Evolutionary conservation across 805 yeast genomes (phyloP).

Genomic region (Dipodascus albidus): DNA sequence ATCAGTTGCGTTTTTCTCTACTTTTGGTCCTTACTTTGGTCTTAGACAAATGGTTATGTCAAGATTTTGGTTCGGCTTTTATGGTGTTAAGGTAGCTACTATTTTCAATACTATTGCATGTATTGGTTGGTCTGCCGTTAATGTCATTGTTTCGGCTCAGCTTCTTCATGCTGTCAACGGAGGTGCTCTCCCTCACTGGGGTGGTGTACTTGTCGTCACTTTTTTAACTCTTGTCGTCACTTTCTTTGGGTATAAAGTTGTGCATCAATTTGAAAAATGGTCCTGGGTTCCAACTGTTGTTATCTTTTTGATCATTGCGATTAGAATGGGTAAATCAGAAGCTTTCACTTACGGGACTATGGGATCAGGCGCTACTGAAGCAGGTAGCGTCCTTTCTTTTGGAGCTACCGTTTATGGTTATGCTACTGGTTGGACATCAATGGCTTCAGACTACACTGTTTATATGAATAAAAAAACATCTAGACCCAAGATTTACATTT

Average conservation of each 20-base stretch:
- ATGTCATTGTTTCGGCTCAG: constrained; percentile 83
- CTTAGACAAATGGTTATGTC: constrained; percentile 80
- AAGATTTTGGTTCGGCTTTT: constrained; percentile 65
- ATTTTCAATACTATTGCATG: constrained; percentile 72
- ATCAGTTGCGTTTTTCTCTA: constrained; percentile 75
- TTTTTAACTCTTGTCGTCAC: constrained; percentile 57
- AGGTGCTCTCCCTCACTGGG: constrained; percentile 72
- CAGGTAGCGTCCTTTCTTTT: constrained; percentile 66
- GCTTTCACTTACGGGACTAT: constrained; percentile 46
- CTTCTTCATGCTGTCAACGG: constrained; percentile 64
- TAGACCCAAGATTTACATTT: constrained; percentile 47
- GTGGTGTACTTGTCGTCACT: constrained; percentile 69
- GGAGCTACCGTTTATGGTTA: constrained; percentile 81
- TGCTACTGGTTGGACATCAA: constrained; percentile 92
- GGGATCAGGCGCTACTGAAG: constrained; percentile 53
- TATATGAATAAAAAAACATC: constrained; percentile 65
- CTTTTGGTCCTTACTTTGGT: constrained; percentile 76
- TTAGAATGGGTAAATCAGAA: constrained; percentile 56
- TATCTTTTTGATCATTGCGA: constrained; percentile 68
- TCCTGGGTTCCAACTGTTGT: constrained; percentile 77
- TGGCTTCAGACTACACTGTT: constrained; percentile 84
- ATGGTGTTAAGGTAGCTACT: constrained; percentile 66
- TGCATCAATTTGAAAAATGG: constrained; percentile 75
- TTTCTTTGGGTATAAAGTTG: constrained; percentile 73
- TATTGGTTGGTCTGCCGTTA: constrained; percentile 93